Evolutionary conservation across 169 alveolate species (phyloP).

Genomic region (Eimeria tenella): DNA sequence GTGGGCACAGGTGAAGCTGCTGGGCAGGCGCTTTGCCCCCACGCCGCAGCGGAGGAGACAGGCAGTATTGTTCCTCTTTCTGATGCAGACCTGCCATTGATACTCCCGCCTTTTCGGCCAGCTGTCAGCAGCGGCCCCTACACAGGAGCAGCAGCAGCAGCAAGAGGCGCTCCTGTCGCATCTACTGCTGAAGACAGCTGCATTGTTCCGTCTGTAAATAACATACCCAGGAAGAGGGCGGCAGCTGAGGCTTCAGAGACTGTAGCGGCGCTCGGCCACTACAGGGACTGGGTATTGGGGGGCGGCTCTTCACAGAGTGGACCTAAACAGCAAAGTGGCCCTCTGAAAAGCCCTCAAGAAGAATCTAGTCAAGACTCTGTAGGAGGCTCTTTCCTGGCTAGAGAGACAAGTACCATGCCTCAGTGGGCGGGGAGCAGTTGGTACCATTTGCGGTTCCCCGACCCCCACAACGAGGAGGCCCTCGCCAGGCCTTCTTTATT

Average conservation of each 20-base stretch:
- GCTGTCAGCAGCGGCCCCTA: neutral
- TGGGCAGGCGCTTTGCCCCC: slow-evolving; percentile 54
- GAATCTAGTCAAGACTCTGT: neutral
- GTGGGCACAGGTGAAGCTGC: slow-evolving; percentile 72
- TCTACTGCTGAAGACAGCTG: neutral
- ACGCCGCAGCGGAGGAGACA: neutral
- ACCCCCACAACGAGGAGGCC: slow-evolving; percentile 84
- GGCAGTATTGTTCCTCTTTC: neutral
- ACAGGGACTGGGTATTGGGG: neutral
- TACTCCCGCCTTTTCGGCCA: slow-evolving; percentile 48
- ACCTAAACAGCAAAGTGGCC: neutral
- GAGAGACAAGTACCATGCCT: slow-evolving; percentile 94
- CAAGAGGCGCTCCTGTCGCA: neutral
- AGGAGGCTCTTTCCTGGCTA: neutral
- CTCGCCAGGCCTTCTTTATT: slow-evolving; percentile 66
- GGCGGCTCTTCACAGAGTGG: neutral
- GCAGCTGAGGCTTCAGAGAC: neutral
- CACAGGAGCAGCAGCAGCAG: slow-evolving; percentile 34
- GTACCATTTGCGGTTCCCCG: slow-evolving; percentile 93
- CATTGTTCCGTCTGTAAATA: neutral
- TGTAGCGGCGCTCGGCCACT: slow-evolving; percentile 12
- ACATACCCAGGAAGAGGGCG: neutral
- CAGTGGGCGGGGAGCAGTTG: slow-evolving; percentile 97
- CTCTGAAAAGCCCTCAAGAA: neutral
- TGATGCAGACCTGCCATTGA: neutral